A percentile compares a stretch with the other conserved stretches of the same genome.
phyloP scores from a whole-genome alignment of 352 stramenopile species.

The Phytophthora melonis region DNA sequence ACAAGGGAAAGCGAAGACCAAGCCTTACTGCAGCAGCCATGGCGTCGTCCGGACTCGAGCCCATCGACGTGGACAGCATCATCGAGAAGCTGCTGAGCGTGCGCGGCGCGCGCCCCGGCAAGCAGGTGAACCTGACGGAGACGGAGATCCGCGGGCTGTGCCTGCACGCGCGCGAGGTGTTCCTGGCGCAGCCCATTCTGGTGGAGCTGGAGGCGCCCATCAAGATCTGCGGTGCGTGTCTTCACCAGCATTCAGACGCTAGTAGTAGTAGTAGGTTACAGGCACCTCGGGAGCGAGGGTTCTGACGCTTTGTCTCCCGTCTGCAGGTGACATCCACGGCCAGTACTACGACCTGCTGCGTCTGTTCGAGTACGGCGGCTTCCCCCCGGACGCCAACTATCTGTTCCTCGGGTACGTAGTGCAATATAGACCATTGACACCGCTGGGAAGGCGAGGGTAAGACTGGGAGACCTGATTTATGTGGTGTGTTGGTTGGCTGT shows the following conservation, averaged over 20 bases:
- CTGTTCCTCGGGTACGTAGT: conserved; percentile 65
- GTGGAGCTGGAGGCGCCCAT: conserved; percentile 99
- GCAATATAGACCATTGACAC: background rate
- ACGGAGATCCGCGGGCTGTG: conserved; percentile 98
- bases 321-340: conserved; percentile 95
- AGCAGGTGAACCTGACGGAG: conserved; percentile 96
- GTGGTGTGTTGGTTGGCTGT: conserved; percentile 20
- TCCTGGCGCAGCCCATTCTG: conserved; percentile 99
- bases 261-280: too few species aligned
- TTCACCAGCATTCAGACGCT: background rate
- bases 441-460: conserved; percentile 48
- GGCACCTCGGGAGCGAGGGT: background rate
- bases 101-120: conserved; percentile 84
- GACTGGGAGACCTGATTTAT: conserved; percentile 53
- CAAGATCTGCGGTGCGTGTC: conserved; percentile 94
- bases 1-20: too few species aligned
- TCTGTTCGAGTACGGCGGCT: conserved; percentile 95
- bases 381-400: conserved; percentile 85
- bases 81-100: conserved; percentile 94
- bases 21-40: conserved; percentile 25
- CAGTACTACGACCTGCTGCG: conserved; percentile 99
- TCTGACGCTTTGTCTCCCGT: conserved; percentile 16
- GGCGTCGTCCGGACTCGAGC: conserved; percentile 67
- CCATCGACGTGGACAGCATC: conserved; percentile 88
- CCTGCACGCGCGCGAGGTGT: conserved; percentile 96